Conservation (phyloP, 2,329 filamentous ascomycete genomes). For the Aureobasidium melanogenum region DNA sequence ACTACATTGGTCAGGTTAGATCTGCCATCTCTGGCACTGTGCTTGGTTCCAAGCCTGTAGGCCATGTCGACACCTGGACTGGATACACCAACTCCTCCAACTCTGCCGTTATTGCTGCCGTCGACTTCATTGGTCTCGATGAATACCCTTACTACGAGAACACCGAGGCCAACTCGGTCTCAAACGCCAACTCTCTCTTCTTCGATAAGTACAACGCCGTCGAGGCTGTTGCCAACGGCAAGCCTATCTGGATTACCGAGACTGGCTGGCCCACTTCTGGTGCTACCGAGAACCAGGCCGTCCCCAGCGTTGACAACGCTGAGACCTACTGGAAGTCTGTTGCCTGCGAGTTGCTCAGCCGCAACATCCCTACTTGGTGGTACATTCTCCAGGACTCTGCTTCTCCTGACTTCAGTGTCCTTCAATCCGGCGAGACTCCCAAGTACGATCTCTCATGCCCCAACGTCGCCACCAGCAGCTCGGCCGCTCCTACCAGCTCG, state of each 20-base stretch:
- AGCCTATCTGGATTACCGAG: conserved; percentile 79
- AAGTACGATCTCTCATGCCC: conserved; percentile 56
- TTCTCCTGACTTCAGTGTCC: conserved; percentile 62
- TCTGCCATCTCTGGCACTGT: conserved; percentile 53
- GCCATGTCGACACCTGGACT: conserved; percentile 81
- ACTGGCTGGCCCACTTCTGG: conserved; percentile 79
- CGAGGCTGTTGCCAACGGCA: conserved; percentile 49
- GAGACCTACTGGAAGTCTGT: conserved; percentile 74
- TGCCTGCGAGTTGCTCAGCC: conserved; percentile 59
- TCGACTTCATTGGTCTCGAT: conserved; percentile 77
- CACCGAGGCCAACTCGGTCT: conserved; percentile 57
- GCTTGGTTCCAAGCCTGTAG: conserved; percentile 48
- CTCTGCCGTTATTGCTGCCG: conserved; percentile 55
- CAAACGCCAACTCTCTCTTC: conserved; percentile 58
- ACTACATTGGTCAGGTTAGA: conserved; percentile 63
- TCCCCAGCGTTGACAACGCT: conserved; percentile 59
- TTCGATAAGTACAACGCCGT: conserved; percentile 56
- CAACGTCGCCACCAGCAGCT: conserved; percentile 13
- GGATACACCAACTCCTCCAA: conserved; percentile 67
- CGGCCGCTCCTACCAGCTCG: conserved; percentile 11
- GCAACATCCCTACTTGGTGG: conserved; percentile 58
- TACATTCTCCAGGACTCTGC: conserved; percentile 60
- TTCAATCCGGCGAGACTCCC: conserved; percentile 47
- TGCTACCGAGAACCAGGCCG: conserved; percentile 50
- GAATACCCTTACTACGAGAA: conserved; percentile 68